These are phyloP conservation scores for Boletus edulis DNA, from an alignment of 768 basidiomycete genomes.

Conservation along the genomic window DNA sequence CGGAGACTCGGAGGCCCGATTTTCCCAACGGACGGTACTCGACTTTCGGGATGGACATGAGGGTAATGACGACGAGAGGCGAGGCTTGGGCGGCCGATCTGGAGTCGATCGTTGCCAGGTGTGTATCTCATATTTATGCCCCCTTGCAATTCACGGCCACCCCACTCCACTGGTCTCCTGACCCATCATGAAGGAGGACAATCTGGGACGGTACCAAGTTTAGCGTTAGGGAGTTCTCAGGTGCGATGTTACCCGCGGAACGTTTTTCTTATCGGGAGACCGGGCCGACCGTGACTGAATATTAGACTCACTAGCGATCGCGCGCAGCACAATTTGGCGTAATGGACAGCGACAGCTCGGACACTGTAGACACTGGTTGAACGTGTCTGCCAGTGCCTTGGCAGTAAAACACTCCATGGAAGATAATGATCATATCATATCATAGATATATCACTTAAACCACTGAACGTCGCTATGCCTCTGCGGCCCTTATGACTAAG, in stretches of 20 bases:
- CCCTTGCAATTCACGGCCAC: background rate
- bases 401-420: background rate
- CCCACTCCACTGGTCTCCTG: background rate
- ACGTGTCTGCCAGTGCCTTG: background rate
- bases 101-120: too few relatives aligned
- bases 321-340: background rate
- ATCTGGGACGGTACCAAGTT: background rate
- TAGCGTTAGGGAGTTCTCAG: background rate
- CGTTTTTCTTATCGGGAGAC: background rate
- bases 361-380: background rate
- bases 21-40: constrained; percentile 27
- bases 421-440: background rate
- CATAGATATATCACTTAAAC: too few relatives aligned
- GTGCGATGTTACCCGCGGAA: too few relatives aligned
- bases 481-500: too few relatives aligned
- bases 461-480: too few relatives aligned
- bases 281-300: background rate
- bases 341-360: background rate
- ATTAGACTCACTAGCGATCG: background rate
- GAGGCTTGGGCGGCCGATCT: too few relatives aligned
- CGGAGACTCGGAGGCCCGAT: constrained; percentile 30
- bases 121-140: background rate
- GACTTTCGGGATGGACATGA: constrained; percentile 11
- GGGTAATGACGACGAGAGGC: too few relatives aligned
- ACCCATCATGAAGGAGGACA: background rate